phyloP scores from a whole-genome alignment of 108 stramenopile species.

The Fragilaria radians region DNA sequence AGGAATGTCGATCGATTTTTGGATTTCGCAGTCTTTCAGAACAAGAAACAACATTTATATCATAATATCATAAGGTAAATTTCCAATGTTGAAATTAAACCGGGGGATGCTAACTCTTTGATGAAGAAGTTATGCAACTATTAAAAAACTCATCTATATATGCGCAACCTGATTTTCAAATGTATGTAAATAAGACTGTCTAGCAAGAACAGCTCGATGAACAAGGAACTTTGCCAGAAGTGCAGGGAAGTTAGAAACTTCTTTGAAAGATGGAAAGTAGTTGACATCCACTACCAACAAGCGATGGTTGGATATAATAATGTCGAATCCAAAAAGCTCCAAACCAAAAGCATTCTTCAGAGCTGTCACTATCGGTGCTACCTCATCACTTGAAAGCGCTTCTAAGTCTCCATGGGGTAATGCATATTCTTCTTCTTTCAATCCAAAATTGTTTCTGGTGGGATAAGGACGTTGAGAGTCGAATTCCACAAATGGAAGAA shows the following conservation, averaged over 20 bases:
- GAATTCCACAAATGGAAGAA: slow-evolving; percentile 50
- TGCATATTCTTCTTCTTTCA: not conserved
- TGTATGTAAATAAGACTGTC: no score
- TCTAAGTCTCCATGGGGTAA: slow-evolving; percentile 2
- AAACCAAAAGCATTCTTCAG: slow-evolving; percentile 68
- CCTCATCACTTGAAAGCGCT: slow-evolving; percentile 53
- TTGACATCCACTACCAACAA: slow-evolving; percentile 79
- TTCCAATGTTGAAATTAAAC: no score
- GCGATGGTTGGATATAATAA: slow-evolving; percentile 35
- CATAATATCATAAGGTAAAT: no score
- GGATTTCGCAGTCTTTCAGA: no score
- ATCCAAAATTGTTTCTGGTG: slow-evolving; percentile 66
- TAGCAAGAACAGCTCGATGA: slow-evolving; percentile 54
- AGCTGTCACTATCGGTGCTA: slow-evolving; percentile 60
- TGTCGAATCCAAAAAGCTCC: slow-evolving; percentile 85
- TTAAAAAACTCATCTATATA: no score
- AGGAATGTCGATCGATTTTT: no score
- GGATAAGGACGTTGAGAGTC: slow-evolving; percentile 88
- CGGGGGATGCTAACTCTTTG: no score
- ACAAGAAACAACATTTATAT: no score
- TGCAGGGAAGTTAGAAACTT: slow-evolving; percentile 74
- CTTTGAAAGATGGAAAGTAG: slow-evolving; percentile 88
- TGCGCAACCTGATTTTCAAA: no score
- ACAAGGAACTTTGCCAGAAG: slow-evolving; percentile 72
- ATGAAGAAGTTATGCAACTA: no score